These are phyloP conservation scores for Tephrocybe sp. DNA, from an alignment of 768 basidiomycete species.

Conservation along the genomic window DNA sequence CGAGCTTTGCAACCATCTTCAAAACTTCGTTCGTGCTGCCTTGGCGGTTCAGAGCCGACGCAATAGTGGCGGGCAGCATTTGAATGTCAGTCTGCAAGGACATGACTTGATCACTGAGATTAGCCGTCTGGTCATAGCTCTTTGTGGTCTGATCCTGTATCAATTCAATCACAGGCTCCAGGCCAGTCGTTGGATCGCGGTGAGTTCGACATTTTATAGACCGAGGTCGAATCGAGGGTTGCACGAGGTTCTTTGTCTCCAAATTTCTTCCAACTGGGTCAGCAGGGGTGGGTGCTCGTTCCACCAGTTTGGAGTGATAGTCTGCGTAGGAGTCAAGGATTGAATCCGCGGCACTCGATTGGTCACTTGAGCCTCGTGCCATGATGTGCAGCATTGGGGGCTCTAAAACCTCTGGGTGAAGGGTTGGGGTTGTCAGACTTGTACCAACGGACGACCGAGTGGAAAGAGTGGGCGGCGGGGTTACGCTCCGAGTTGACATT, in stretches of 20 bases:
- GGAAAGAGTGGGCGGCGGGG: conserved; percentile 11
- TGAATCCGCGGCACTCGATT: conserved; percentile 19
- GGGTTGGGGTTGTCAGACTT: conserved; percentile 13
- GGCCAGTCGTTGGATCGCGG: neutral
- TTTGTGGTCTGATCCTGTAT: conserved; percentile 10
- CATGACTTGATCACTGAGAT: conserved; percentile 11
- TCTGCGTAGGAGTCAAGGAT: conserved; percentile 27
- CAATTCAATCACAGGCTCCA: conserved; percentile 9
- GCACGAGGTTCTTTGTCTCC: neutral
- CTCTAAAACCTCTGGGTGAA: neutral
- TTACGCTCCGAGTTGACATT: conserved; percentile 10
- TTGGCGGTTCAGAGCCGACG: conserved; percentile 1
- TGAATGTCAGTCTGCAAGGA: conserved; percentile 16
- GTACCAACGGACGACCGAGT: conserved; percentile 8
- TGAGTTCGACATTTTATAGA: neutral
- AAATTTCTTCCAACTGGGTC: neutral
- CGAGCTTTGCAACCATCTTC: conserved; percentile 14
- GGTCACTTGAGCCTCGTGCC: conserved; percentile 10
- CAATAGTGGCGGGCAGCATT: conserved; percentile 12
- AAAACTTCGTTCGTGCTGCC: conserved; percentile 4
- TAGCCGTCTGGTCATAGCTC: conserved; percentile 3
- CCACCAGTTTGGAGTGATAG: neutral
- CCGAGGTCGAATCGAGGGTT: neutral
- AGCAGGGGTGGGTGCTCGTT: neutral
- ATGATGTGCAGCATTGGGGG: neutral